Evolutionary conservation across 2,329 filamentous ascomycete genomes (phyloP).

Genomic region (Paecilomyces niveus): DNA sequence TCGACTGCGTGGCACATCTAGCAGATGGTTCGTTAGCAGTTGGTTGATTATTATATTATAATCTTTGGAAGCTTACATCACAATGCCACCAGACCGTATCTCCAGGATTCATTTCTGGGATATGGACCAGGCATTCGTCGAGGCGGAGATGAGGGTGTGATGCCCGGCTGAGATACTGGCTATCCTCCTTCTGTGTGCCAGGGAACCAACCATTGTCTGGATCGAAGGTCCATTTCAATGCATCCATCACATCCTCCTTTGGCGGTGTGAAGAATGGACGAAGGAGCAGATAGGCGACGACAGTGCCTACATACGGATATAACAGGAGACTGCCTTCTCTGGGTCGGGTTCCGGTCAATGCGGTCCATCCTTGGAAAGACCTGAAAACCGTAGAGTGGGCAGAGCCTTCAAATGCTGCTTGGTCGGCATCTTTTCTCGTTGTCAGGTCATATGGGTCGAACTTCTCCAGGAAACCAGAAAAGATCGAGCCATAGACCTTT

Average conservation of each 20-base stretch:
- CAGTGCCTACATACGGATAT: constrained; percentile 31
- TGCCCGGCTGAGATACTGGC: constrained; percentile 27
- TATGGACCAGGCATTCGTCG: constrained; percentile 28
- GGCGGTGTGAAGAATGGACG: constrained; percentile 28
- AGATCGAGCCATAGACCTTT: constrained; percentile 30
- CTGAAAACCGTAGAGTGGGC: constrained; percentile 34
- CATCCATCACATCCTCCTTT: constrained; percentile 22
- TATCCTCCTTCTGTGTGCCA: constrained; percentile 26
- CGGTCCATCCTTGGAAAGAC: constrained; percentile 39
- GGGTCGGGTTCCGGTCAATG: constrained; percentile 27
- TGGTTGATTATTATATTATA: no score
- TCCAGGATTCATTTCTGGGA: constrained; percentile 31
- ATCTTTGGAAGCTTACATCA: constrained; percentile 21
- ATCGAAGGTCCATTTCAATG: constrained; percentile 31
- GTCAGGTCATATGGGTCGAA: constrained; percentile 34
- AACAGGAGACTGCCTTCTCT: constrained; percentile 34
- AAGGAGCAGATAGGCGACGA: constrained; percentile 36
- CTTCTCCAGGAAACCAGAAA: constrained; percentile 28
- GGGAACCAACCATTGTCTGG: constrained; percentile 28
- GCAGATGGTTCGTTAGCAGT: background rate
- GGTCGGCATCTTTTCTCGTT: constrained; percentile 20
- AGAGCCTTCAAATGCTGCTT: constrained; percentile 24
- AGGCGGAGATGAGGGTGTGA: constrained; percentile 35
- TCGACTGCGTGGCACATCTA: constrained; percentile 29
- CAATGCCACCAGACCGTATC: constrained; percentile 39